phyloP scores from a whole-genome alignment of 192 early-diverging fungal genomes.

The Rhizoclosmatium globosum region DNA sequence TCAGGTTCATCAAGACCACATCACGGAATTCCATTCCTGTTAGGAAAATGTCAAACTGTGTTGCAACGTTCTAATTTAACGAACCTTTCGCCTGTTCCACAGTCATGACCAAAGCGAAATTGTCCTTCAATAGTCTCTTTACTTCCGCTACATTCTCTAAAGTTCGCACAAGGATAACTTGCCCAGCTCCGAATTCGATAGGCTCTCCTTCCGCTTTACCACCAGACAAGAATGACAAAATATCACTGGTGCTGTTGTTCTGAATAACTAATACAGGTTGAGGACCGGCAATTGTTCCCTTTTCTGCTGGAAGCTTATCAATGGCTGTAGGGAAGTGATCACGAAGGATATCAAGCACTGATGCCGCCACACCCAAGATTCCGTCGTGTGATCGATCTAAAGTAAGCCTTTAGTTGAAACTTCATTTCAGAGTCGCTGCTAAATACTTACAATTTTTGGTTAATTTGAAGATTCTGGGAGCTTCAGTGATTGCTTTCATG shows the following conservation, averaged over 20 bases:
- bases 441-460: conserved; percentile 32
- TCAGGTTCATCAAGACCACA: conserved; percentile 32
- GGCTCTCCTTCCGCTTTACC: conserved; percentile 35
- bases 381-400: conserved; percentile 42
- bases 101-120: conserved; percentile 39
- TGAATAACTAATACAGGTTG: conserved; percentile 30
- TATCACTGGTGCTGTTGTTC: conserved; percentile 7
- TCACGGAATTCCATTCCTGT: conserved; percentile 32
- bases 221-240: conserved; percentile 20
- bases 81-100: conserved; percentile 42
- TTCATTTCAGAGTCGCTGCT: neutral
- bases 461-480: conserved; percentile 22
- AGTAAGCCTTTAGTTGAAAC: neutral
- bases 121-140: neutral
- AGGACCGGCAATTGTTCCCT: conserved; percentile 36
- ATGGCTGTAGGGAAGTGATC: conserved; percentile 37
- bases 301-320: conserved; percentile 25
- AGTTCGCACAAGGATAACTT: conserved; percentile 39
- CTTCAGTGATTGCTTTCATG: conserved; percentile 18
- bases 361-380: conserved; percentile 39
- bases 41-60: neutral
- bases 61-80: neutral
- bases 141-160: conserved; percentile 18
- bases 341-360: conserved; percentile 31
- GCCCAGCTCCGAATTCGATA: conserved; percentile 42